Base-by-base conservation (phyloP, 805 yeast species). In the Pichia rugopelliculosa region DNA sequence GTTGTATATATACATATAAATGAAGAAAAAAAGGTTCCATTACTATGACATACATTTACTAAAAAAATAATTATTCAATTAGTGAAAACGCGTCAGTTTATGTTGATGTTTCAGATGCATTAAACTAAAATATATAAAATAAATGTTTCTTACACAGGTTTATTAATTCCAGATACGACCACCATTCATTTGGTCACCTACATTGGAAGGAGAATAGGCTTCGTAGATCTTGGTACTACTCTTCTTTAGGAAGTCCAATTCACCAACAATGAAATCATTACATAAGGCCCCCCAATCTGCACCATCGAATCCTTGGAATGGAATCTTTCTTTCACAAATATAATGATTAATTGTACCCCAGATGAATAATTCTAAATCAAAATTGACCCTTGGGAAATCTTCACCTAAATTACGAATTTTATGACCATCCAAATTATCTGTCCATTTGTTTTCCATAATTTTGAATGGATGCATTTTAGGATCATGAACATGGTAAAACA, bases 381-480 rank as follows among this genome's bases (percentile, higher is more conserved):
- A 64, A n/a, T 60, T 54, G 36, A 57, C 56, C 15, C 46, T 40
- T 40, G 65, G 65, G 55, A 64, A 62, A 39, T 65, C 67, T 45
- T 63, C 65, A 37, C 68, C 70, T 38, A 66, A 48, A 44, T 64
- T 62, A 52, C 69, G 58, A 27, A 64, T 58, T 34, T 60, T 57
- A 30, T 62, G 56, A 8, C 61, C 60, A 12, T 63, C 62, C 41
- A 54, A 48, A 48, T 58, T 64, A 48, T 44, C 58, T 6, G 67
- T 61, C 50, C 51, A 62, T 44, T 53, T 57, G 38, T 57, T 54
- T 6, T 61, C 56, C 36, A 59, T 52, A 33, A 63, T 62, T 24
- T 54, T 60, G 71, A 76, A 75, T 1, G 81, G 81, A 56, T 76
- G 71, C 57, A 77, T 68, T 60, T 76, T 76, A 18, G 81, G 81